These are phyloP conservation scores for Ziziphus jujuba DNA, from an alignment of 306 rosid genomes.

Conservation along the genomic window DNA sequence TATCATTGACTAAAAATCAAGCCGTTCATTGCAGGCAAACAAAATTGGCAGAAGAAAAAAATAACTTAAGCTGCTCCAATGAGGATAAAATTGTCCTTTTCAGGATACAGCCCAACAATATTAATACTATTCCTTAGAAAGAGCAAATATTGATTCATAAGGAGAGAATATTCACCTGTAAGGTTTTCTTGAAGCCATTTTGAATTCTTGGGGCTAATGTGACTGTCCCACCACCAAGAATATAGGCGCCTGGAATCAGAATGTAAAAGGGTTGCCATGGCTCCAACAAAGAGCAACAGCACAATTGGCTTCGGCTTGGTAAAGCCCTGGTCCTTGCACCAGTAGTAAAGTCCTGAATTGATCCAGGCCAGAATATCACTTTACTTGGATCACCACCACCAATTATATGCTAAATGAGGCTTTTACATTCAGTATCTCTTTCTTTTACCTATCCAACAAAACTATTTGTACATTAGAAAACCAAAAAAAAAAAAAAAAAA, in stretches of 20 bases:
- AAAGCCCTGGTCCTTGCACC: slow-evolving; percentile 42
- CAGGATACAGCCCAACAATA: no score
- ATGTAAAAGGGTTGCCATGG: slow-evolving; percentile 74
- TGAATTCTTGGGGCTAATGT: slow-evolving; percentile 89
- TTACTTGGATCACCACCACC: slow-evolving; percentile 25
- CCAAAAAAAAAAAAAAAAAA: background rate
- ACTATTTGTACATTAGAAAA: slow-evolving; percentile 11
- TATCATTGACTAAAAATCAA: no score
- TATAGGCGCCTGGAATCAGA: slow-evolving; percentile 89
- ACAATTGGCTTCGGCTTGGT: slow-evolving; percentile 57
- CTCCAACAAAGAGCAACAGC: slow-evolving; percentile 61
- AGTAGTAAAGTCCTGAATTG: slow-evolving; percentile 34
- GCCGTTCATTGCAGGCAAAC: no score
- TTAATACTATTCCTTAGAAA: no score
- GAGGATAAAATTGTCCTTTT: no score
- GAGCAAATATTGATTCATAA: slow-evolving; percentile 3
- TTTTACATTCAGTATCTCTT: slow-evolving; percentile 19
- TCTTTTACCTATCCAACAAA: slow-evolving; percentile 33
- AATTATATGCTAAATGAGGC: slow-evolving; percentile 20
- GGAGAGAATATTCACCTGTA: slow-evolving; percentile 53
- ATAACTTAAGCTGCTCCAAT: no score
- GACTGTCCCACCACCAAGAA: slow-evolving; percentile 99
- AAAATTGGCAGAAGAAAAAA: no score
- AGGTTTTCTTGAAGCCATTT: slow-evolving; percentile 99
- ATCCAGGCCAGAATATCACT: slow-evolving; percentile 70